Conservation (phyloP, 208 protist species). For the Leishmania tarentolae region DNA sequence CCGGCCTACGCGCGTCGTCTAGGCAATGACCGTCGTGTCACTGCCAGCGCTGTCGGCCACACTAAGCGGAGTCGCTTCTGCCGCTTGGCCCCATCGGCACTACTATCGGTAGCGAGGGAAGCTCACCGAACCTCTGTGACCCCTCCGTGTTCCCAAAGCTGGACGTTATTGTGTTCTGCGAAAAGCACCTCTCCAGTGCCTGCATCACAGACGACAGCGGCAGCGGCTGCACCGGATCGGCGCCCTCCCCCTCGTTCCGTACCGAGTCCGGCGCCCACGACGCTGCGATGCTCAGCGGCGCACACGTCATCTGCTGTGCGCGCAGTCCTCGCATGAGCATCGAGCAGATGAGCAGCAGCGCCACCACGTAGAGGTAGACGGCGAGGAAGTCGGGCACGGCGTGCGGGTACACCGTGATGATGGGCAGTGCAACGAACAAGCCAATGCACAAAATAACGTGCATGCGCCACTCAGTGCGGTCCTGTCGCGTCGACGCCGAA, state of each 20-base stretch:
- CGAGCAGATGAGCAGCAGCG: conserved; percentile 24
- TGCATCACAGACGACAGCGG: not conserved
- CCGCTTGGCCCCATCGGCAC: not conserved
- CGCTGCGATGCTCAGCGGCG: conserved; percentile 39
- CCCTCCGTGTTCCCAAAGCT: not conserved
- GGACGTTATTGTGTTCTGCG: not conserved
- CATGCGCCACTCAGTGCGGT: conserved; percentile 51
- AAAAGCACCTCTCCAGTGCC: not conserved
- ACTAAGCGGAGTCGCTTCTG: not conserved
- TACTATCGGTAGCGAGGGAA: too few relatives aligned
- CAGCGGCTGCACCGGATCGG: not conserved
- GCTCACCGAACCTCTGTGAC: not conserved
- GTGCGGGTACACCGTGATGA: conserved; percentile 55
- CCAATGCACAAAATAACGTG: conserved; percentile 39
- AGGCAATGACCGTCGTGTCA: not conserved
- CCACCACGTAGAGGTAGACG: conserved; percentile 39
- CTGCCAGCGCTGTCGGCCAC: not conserved
- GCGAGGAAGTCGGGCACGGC: conserved; percentile 41
- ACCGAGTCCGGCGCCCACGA: conserved; percentile 31
- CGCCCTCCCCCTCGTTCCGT: conserved; percentile 9
- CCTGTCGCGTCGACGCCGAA: conserved; percentile 29
- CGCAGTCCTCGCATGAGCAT: conserved; percentile 42
- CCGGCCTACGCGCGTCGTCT: not conserved
- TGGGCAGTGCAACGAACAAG: conserved; percentile 34
- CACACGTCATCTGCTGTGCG: conserved; percentile 45